Conservation (phyloP, 73 alveolate genomes). For the Effrenium voratum region DNA sequence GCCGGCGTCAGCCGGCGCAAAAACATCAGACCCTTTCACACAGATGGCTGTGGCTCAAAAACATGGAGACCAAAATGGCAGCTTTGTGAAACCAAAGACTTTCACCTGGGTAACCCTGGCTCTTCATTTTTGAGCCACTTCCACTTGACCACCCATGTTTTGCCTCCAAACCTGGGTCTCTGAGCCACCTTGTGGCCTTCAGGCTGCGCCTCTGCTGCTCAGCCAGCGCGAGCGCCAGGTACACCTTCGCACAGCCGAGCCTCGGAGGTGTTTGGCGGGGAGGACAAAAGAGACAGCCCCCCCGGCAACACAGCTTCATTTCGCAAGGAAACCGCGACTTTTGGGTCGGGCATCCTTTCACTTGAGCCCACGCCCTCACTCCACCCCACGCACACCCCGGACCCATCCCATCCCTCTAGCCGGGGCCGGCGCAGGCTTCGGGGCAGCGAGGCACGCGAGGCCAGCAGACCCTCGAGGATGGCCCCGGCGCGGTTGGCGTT, state of each 20-base stretch:
- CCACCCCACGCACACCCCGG: not conserved
- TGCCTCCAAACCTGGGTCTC: too few relatives aligned
- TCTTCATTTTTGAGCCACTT: too few relatives aligned
- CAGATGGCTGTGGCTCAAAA: too few relatives aligned
- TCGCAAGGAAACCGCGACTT: not conserved
- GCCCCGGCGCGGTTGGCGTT: slow-evolving; percentile 13
- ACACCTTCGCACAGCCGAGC: slow-evolving; percentile 43
- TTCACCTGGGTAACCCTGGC: too few relatives aligned
- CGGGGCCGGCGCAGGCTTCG: slow-evolving; percentile 24
- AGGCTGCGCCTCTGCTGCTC: slow-evolving; percentile 44
- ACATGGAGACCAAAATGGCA: too few relatives aligned
- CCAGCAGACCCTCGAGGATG: slow-evolving; percentile 19
- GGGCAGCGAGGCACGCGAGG: not conserved
- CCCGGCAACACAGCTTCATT: not conserved
- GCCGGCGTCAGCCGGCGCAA: not conserved
- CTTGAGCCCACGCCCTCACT: not conserved
- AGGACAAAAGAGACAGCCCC: not conserved
- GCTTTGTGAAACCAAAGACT: too few relatives aligned
- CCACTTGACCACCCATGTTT: too few relatives aligned
- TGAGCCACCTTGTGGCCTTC: too few relatives aligned
- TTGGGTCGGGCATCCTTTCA: not conserved
- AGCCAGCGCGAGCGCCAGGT: slow-evolving; percentile 32
- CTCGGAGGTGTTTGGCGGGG: not conserved
- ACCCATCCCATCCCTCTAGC: too few relatives aligned
- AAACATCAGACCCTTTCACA: too few relatives aligned